Evolutionary conservation across 208 protist species (phyloP).

Genomic region (Trypanosoma mega): DNA sequence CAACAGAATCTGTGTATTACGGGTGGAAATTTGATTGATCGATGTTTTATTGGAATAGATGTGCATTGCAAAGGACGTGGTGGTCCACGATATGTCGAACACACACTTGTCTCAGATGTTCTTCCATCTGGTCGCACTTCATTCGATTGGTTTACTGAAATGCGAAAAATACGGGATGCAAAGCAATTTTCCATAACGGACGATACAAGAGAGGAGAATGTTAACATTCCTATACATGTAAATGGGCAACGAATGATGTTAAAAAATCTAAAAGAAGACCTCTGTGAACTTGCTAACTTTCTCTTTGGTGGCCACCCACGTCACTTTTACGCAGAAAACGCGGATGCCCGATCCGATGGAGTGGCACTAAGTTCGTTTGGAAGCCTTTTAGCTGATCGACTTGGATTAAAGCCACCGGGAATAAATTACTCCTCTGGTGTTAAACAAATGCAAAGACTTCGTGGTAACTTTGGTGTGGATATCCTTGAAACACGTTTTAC

Average conservation of each 20-base stretch:
- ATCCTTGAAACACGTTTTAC: constrained; percentile 77
- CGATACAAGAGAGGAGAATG: not conserved
- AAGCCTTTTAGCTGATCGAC: constrained; percentile 9
- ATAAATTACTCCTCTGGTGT: not conserved
- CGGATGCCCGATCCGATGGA: not conserved
- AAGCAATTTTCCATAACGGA: not conserved
- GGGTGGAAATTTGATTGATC: constrained; percentile 83
- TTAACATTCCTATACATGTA: constrained; percentile 2
- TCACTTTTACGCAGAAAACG: constrained; percentile 2
- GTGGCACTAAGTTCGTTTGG: constrained; percentile 10
- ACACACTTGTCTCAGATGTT: constrained; percentile 5
- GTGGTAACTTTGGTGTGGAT: constrained; percentile 63
- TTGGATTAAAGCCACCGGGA: not conserved
- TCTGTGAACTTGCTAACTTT: constrained; percentile 15
- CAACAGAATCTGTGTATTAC: constrained; percentile 53
- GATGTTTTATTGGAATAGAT: constrained; percentile 78
- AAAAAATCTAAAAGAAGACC: constrained; percentile 11
- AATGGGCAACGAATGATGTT: not conserved
- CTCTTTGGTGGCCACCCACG: constrained; percentile 13
- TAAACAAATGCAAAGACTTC: constrained; percentile 45
- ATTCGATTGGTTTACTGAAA: constrained; percentile 22
- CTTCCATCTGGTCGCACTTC: constrained; percentile 16
- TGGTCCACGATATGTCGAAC: not conserved
- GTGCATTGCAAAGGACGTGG: constrained; percentile 43
- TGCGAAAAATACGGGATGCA: not conserved